A percentile compares a stretch with the other conserved stretches of the same genome.
phyloP scores from a whole-genome alignment of 2,329 filamentous ascomycete genomes.

The Pseudogymnoascus sp. region DNA sequence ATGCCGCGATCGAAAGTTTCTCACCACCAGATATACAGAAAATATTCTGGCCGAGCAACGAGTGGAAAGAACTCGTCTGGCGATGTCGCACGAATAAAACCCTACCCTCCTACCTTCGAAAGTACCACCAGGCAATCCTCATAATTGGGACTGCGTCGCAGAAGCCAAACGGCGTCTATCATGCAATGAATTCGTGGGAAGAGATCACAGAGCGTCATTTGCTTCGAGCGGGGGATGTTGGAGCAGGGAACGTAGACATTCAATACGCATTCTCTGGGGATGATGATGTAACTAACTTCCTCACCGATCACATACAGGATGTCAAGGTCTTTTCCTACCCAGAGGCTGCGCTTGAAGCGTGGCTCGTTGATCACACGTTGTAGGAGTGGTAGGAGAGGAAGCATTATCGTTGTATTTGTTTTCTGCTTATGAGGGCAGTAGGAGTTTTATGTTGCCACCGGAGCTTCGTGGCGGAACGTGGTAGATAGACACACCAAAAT shows the following conservation, averaged over 20 bases:
- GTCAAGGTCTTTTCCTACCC: not conserved
- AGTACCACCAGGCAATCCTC: not conserved
- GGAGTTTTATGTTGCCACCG: too few relatives aligned
- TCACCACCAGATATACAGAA: not conserved
- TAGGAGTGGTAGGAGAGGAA: too few relatives aligned
- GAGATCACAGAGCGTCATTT: not conserved
- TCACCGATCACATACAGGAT: not conserved
- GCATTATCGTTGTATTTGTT: too few relatives aligned
- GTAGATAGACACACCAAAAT: too few relatives aligned
- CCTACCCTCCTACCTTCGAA: not conserved
- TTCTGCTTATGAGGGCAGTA: too few relatives aligned
- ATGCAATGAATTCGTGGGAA: not conserved
- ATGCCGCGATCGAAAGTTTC: not conserved
- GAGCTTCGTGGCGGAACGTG: too few relatives aligned
- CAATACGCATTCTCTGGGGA: not conserved
- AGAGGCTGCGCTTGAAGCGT: not conserved
- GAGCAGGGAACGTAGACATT: not conserved
- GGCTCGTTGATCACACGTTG: not conserved
- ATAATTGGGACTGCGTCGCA: not conserved
- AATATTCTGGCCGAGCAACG: not conserved
- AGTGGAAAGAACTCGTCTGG: not conserved
- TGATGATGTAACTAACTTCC: not conserved
- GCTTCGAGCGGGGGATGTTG: not conserved
- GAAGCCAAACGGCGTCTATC: not conserved
- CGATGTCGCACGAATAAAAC: not conserved